Base-by-base conservation (phyloP, 495 filamentous ascomycete species). In the Penicillium mononematosum region DNA sequence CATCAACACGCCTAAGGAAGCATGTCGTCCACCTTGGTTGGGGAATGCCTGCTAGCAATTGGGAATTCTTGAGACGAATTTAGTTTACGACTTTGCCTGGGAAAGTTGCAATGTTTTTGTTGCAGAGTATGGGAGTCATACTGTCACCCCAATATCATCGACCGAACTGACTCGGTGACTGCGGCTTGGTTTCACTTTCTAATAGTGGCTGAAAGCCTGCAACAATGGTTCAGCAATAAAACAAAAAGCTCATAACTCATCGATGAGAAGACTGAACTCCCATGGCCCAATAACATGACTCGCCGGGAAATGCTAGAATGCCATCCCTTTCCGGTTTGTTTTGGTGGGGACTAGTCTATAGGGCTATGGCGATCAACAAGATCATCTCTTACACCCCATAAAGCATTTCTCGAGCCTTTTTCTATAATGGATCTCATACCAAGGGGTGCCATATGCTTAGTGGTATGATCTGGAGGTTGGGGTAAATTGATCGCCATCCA, bases 271-370 rank as follows among this genome's bases (percentile, higher is more conserved):
- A 52, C 25, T 19, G 25, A 58, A 39, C 16, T 25, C 16, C 29
- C 16, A 41, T 50, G 39, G 9, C 46, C 38, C 50, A 42, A 47
- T 51, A 22, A 44, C 31, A 55, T 11, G 22, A 55, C 32, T 52
- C 25, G 17, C n/a, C 25, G 19, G 50, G 54, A 55, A 42, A 38
- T 55, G 17, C 9, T 53, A 46, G 64, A 64, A 68, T 68, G 65
- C 31, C 38, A 68, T 65, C 65, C 65, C 65, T 68, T 65, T 60
- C 58, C 62, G 52, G 44, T 25, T 32, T 64, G 56, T 60, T 60
- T 60, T 34, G 57, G 41, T 38, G 5, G 14, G 34, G 45, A 57
- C 31, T 51, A 58, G 55, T 50, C 49, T 46, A 38, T 64, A 65
- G 54, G 56, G 59, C 55, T 59, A 31, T 29, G 31, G 31, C 11